Percentiles rank a stretch among this genome's conserved stretches.
These are phyloP conservation scores for Ramaria sp. DNA, from an alignment of 768 basidiomycete genomes.

Conservation along the genomic window DNA sequence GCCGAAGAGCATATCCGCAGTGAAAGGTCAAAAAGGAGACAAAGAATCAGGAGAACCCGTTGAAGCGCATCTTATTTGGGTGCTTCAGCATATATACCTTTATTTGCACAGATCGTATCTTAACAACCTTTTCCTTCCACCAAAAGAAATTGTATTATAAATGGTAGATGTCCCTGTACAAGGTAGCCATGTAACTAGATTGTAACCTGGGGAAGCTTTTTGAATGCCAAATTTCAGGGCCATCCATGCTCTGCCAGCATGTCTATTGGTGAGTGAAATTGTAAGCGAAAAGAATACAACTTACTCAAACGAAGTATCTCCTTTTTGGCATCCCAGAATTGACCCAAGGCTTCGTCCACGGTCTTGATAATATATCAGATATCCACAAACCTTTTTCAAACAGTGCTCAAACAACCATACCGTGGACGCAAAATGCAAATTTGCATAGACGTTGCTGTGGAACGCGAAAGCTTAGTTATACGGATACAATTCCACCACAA, in stretches of 20 bases:
- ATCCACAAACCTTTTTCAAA: neutral
- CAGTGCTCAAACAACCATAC: neutral
- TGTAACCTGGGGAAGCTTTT: too few species aligned
- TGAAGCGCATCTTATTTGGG: neutral
- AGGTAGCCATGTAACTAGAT: too few species aligned
- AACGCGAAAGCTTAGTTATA: neutral
- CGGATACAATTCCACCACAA: neutral
- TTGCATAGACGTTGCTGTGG: constrained; percentile 4
- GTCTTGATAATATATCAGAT: neutral
- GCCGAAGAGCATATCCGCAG: constrained; percentile 1
- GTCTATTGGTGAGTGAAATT: neutral
- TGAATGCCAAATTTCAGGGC: neutral
- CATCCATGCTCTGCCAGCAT: neutral
- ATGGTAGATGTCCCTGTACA: neutral
- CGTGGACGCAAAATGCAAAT: constrained; percentile 4
- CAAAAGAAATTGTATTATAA: neutral
- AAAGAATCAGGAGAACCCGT: neutral
- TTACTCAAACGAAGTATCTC: constrained; percentile 8
- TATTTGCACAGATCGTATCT: neutral
- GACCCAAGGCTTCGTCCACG: constrained; percentile 4
- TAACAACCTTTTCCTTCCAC: neutral
- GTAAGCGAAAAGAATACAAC: neutral
- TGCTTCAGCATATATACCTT: neutral
- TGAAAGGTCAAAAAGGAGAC: neutral
- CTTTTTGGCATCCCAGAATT: constrained; percentile 5